Conservation (phyloP, 495 filamentous ascomycete species). For the Alectoria sarmentosa region DNA sequence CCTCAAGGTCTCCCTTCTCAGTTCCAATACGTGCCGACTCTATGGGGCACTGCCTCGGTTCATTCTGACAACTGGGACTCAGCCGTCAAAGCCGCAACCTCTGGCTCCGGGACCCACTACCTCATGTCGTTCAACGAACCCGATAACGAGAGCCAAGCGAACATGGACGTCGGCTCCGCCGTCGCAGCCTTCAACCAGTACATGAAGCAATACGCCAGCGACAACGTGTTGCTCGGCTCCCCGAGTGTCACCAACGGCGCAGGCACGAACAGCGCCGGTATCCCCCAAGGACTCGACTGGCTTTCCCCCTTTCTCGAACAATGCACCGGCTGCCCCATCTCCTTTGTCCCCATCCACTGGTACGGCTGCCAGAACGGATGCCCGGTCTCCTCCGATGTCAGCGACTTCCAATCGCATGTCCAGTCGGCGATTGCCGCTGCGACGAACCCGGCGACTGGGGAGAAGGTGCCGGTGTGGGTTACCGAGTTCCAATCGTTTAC, state of each 20-base stretch:
- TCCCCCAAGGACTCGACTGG: constrained; percentile 54
- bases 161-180: constrained; percentile 53
- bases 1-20: constrained; percentile 34
- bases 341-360: constrained; percentile 66
- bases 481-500: constrained; percentile 62
- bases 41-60: constrained; percentile 46
- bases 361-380: constrained; percentile 42
- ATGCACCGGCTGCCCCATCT: constrained; percentile 55
- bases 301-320: constrained; percentile 50
- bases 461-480: constrained; percentile 58
- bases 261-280: constrained; percentile 41
- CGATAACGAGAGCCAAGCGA: constrained; percentile 58
- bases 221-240: constrained; percentile 56
- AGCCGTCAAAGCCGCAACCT: constrained; percentile 40
- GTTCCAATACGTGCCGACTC: constrained; percentile 67
- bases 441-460: constrained; percentile 24
- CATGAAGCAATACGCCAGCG: constrained; percentile 61
- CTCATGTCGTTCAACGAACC: constrained; percentile 89
- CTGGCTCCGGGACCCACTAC: constrained; percentile 30
- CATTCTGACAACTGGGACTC: constrained; percentile 47
- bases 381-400: constrained; percentile 28
- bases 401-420: constrained; percentile 55
- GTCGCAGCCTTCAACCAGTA: constrained; percentile 53
- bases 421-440: constrained; percentile 39
- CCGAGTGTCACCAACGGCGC: constrained; percentile 71